phyloP scores from a whole-genome alignment of 1,284 basidiomycete species.

The Hemileia vastatrix region DNA sequence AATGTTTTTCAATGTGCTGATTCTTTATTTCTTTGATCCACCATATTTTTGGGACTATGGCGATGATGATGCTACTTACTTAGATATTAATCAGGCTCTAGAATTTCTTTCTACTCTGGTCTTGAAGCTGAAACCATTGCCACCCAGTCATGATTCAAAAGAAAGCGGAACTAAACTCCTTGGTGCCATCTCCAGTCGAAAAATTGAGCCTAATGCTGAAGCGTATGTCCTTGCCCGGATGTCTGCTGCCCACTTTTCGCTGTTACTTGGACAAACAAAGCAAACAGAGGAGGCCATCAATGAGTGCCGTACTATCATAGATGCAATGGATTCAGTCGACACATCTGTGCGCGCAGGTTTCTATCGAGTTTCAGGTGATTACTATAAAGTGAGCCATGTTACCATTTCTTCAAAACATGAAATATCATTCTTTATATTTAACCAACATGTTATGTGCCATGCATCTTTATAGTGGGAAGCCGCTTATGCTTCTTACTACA shows the following conservation, averaged over 20 bases:
- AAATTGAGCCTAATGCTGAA: slow-evolving; percentile 51
- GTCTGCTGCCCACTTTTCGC: slow-evolving; percentile 78
- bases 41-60: slow-evolving; percentile 24
- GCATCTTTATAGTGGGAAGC: slow-evolving; percentile 75
- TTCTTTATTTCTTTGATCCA: slow-evolving; percentile 22
- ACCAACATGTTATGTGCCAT: background rate
- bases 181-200: slow-evolving; percentile 44
- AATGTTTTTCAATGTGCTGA: too few relatives aligned
- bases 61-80: slow-evolving; percentile 12
- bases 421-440: background rate
- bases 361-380: slow-evolving; percentile 89
- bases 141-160: slow-evolving; percentile 37
- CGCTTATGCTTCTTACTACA: slow-evolving; percentile 93
- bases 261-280: slow-evolving; percentile 76
- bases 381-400: slow-evolving; percentile 64
- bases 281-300: slow-evolving; percentile 85
- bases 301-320: slow-evolving; percentile 65
- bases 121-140: slow-evolving; percentile 51
- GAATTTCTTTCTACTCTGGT: slow-evolving; percentile 64
- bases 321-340: slow-evolving; percentile 77
- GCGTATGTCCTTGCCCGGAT: slow-evolving; percentile 78
- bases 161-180: slow-evolving; percentile 53
- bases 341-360: slow-evolving; percentile 82
- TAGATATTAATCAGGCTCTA: slow-evolving; percentile 71
- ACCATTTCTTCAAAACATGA: background rate